phyloP scores from a whole-genome alignment of 2,329 filamentous ascomycete genomes.

The Aspergillus hortae region DNA sequence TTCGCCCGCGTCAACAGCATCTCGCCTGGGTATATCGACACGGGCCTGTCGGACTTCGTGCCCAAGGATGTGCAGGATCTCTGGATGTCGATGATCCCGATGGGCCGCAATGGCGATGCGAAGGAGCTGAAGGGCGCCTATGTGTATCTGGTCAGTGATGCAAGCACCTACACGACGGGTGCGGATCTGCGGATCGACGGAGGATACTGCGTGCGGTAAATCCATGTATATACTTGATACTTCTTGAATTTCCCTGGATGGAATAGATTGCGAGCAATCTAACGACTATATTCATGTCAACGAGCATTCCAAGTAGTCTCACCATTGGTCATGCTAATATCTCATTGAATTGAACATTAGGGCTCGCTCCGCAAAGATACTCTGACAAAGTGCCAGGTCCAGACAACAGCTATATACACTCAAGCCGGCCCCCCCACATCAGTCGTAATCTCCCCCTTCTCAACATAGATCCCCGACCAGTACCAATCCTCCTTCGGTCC shows the following conservation, averaged over 20 bases:
- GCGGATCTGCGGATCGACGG: conserved; percentile 48
- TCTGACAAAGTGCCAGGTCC: too few relatives aligned
- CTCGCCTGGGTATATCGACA: conserved; percentile 67
- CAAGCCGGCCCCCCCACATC: conserved; percentile 19
- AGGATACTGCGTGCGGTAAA: conserved; percentile 46
- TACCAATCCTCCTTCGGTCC: conserved; percentile 63
- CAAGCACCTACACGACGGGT: conserved; percentile 50
- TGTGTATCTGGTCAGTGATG: conserved; percentile 48
- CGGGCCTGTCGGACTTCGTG: conserved; percentile 64
- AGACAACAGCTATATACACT: too few relatives aligned
- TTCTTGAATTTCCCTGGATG: background rate
- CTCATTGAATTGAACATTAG: too few relatives aligned
- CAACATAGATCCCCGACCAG: conserved; percentile 69
- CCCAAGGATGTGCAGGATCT: conserved; percentile 55
- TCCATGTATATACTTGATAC: background rate
- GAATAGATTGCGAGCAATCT: background rate
- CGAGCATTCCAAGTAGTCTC: too few relatives aligned
- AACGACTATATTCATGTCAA: too few relatives aligned
- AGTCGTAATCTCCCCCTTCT: conserved; percentile 51
- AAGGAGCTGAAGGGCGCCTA: conserved; percentile 63
- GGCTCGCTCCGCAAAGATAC: too few relatives aligned
- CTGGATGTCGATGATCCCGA: conserved; percentile 59
- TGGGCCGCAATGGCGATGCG: conserved; percentile 60
- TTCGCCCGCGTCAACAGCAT: conserved; percentile 67
- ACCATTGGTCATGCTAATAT: too few relatives aligned